Evolutionary conservation across 768 basidiomycete genomes (phyloP).

Genomic region (Dioszegia aurantiaca): DNA sequence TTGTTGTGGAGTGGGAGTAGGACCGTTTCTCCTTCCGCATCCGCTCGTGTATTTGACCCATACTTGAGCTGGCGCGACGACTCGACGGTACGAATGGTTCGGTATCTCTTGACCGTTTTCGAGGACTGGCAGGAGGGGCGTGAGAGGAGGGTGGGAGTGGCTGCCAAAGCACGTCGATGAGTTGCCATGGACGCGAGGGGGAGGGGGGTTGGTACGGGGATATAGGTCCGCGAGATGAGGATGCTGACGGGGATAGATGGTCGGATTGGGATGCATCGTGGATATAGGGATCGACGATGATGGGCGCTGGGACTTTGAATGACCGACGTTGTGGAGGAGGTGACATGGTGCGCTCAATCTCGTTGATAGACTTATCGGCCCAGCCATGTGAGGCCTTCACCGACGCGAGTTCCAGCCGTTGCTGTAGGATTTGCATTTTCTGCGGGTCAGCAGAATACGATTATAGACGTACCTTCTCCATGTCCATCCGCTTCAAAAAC

Average conservation of each 20-base stretch:
- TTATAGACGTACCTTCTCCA: conserved; percentile 47
- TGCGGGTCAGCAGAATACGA: background rate
- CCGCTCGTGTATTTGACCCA: conserved; percentile 7
- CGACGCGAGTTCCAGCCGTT: conserved; percentile 43
- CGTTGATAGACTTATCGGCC: conserved; percentile 41
- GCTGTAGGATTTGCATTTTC: conserved; percentile 38
- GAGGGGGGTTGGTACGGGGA: conserved; percentile 41
- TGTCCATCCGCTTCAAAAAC: conserved; percentile 43
- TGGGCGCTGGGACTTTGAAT: conserved; percentile 8
- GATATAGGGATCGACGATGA: background rate
- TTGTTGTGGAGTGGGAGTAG: conserved; percentile 41
- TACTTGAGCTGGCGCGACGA: background rate
- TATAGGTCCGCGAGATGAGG: conserved; percentile 12
- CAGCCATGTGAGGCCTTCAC: conserved; percentile 44
- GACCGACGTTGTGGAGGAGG: conserved; percentile 28
- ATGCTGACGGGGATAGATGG: conserved; percentile 11
- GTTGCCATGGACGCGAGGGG: conserved; percentile 43
- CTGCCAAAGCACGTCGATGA: conserved; percentile 48
- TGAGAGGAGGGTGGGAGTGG: conserved; percentile 42
- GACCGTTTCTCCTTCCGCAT: conserved; percentile 36
- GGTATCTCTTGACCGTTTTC: conserved; percentile 30
- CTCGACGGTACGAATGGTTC: background rate
- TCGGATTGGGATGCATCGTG: background rate
- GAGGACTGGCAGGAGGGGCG: conserved; percentile 27
- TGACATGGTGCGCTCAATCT: conserved; percentile 39